phyloP scores from a whole-genome alignment of 495 filamentous ascomycete genomes.

The Usnea hakonensis region DNA sequence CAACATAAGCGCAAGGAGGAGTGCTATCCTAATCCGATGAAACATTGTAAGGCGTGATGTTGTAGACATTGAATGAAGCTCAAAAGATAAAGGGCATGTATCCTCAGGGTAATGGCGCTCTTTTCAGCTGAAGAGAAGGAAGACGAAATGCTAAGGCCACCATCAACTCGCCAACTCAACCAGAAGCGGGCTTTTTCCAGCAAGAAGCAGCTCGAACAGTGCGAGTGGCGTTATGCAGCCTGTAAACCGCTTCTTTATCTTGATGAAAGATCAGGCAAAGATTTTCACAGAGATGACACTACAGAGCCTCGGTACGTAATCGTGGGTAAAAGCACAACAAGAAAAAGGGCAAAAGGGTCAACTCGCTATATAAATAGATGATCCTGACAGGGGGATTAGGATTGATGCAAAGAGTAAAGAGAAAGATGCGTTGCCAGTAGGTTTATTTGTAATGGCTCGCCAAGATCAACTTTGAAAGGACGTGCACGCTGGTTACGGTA shows the following conservation, averaged over 20 bases:
- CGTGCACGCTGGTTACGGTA: background rate
- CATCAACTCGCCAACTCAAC: background rate
- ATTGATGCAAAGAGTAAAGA: background rate
- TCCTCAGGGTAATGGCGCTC: background rate
- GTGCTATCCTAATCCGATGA: background rate
- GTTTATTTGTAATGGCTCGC: background rate
- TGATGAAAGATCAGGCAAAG: no score
- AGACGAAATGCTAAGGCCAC: background rate
- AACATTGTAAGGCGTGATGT: background rate
- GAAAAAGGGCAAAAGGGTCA: background rate
- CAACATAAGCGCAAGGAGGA: background rate
- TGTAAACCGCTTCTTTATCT: no score
- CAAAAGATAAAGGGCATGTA: background rate
- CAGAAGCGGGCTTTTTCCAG: background rate
- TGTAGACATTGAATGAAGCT: background rate
- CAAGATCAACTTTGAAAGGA: background rate
- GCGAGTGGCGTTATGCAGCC: no score
- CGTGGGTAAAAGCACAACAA: background rate
- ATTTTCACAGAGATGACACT: background rate
- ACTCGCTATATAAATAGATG: background rate
- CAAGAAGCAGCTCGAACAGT: background rate
- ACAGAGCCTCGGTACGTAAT: background rate
- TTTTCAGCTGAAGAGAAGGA: background rate
- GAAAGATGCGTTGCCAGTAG: background rate
- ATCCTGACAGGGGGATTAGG: no score